Percentiles rank a stretch among this genome's conserved stretches.
phyloP scores from a whole-genome alignment of 257 asterid genomes.

The Nyctanthes arbortristis region DNA sequence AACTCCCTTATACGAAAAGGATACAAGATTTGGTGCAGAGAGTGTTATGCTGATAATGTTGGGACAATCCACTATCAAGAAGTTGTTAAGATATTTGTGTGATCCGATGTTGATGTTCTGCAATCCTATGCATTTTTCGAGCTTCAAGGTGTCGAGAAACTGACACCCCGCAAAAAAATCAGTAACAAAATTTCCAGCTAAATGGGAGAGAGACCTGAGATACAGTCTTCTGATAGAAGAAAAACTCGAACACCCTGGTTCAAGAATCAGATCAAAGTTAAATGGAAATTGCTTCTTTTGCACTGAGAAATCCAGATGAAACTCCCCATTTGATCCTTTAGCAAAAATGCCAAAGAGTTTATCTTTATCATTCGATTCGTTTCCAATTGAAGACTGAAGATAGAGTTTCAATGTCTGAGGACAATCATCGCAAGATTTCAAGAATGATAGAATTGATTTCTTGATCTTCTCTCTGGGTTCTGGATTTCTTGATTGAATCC shows the following conservation, averaged over 20 bases:
- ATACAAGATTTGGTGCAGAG: conserved; percentile 19
- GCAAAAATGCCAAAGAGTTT: not conserved
- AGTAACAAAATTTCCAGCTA: conserved; percentile 12
- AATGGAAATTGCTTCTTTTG: not conserved
- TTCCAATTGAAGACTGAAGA: not conserved
- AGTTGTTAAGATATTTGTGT: not conserved
- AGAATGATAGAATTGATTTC: not conserved
- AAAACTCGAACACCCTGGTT: not conserved
- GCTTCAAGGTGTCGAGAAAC: conserved; percentile 23
- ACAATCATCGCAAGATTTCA: not conserved
- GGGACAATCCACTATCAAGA: conserved; percentile 21
- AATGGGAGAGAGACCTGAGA: conserved; percentile 22
- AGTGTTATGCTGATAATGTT: not conserved
- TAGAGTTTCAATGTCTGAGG: conserved; percentile 12
- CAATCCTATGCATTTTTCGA: conserved; percentile 25
- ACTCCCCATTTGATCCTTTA: conserved; percentile 18
- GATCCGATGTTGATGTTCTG: conserved; percentile 8
- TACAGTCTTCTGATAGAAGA: conserved; percentile 16
- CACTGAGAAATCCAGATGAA: conserved; percentile 21
- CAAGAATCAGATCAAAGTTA: conserved; percentile 5
- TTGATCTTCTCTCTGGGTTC: not conserved
- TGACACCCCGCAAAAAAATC: conserved; percentile 17
- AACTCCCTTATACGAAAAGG: conserved; percentile 22
- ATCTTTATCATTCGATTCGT: not conserved
- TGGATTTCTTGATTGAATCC: not conserved